These are phyloP conservation scores for Aspergillus flavus DNA, from an alignment of 2,329 filamentous ascomycete species.

Conservation along the genomic window DNA sequence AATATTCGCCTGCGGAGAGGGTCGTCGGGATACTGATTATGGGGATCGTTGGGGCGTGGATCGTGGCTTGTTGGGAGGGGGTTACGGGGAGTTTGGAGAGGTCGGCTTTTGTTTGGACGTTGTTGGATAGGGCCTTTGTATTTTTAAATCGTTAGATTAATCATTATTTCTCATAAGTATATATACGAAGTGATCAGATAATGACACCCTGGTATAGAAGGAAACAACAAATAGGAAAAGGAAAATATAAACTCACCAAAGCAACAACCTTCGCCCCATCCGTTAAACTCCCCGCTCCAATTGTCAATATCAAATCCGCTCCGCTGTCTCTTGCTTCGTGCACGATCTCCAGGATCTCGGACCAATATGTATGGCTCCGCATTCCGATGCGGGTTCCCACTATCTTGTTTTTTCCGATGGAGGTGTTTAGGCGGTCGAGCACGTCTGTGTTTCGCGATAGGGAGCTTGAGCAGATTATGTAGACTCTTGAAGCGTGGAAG, in stretches of 20 bases:
- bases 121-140: conserved; percentile 51
- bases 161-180: not conserved
- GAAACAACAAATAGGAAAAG: not conserved
- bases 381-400: conserved; percentile 55
- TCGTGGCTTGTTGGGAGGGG: conserved; percentile 25
- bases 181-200: not conserved
- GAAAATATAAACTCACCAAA: conserved; percentile 36
- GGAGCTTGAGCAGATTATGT: conserved; percentile 55
- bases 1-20: conserved; percentile 48
- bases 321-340: conserved; percentile 40
- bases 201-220: no score
- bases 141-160: not conserved
- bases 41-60: conserved; percentile 32
- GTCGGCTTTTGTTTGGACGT: conserved; percentile 40
- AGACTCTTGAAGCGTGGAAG: conserved; percentile 51
- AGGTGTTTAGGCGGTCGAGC: conserved; percentile 44
- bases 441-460: conserved; percentile 51
- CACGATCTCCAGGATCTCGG: conserved; percentile 54
- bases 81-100: conserved; percentile 41
- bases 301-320: conserved; percentile 56
- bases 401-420: conserved; percentile 42
- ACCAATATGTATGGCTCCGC: conserved; percentile 57
- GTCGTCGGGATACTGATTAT: conserved; percentile 47
- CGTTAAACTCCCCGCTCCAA: conserved; percentile 60
- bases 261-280: conserved; percentile 59